A percentile compares a stretch with the other conserved stretches of the same genome.
Evolutionary conservation across 2,329 filamentous ascomycete species (phyloP).

Genomic region (Gaeumannomyces tritici): DNA sequence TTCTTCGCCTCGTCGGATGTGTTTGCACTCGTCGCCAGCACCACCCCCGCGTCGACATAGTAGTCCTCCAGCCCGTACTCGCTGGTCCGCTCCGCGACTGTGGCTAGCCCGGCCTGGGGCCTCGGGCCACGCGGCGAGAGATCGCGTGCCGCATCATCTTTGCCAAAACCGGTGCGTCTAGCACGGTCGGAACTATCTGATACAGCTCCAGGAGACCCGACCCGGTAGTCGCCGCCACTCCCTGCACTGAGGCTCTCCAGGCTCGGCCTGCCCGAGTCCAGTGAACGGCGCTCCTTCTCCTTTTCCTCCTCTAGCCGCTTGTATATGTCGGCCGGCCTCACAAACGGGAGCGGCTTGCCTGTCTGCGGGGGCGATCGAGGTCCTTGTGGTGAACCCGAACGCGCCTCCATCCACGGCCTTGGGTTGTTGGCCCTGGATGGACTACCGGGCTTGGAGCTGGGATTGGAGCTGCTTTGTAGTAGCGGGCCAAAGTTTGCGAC

Average conservation of each 20-base stretch:
- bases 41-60: neutral
- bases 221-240: constrained; percentile 16
- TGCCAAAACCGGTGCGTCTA: constrained; percentile 16
- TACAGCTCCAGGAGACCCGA: constrained; percentile 10
- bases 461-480: neutral
- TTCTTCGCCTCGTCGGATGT: neutral
- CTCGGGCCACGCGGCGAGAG: constrained; percentile 12
- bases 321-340: constrained; percentile 71
- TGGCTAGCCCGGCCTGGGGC: constrained; percentile 32
- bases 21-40: neutral
- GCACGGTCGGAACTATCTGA: constrained; percentile 7
- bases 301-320: constrained; percentile 60
- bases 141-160: constrained; percentile 24
- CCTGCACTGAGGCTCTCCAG: constrained; percentile 36
- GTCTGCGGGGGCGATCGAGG: constrained; percentile 23
- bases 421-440: constrained; percentile 14
- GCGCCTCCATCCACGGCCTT: constrained; percentile 24
- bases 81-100: constrained; percentile 48
- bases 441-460: constrained; percentile 15
- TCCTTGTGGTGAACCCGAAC: constrained; percentile 28
- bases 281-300: constrained; percentile 42
- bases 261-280: constrained; percentile 48
- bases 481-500: constrained; percentile 6
- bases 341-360: constrained; percentile 49
- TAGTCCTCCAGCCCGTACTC: constrained; percentile 43